Base-by-base conservation (phyloP, 441 rosid genomes). In the Arabidopsis lyrata region DNA sequence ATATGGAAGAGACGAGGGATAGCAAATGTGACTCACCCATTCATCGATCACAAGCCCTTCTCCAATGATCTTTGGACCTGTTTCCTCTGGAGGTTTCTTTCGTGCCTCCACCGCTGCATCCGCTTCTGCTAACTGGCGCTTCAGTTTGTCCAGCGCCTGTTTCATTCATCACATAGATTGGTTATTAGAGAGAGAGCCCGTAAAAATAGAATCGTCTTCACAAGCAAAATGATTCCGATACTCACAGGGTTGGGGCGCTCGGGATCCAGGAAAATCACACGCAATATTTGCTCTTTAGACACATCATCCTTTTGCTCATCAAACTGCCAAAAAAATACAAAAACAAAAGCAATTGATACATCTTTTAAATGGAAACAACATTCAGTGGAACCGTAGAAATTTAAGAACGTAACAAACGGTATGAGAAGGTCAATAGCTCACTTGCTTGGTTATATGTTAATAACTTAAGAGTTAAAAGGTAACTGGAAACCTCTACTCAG, bases 1-100 rank as follows among this genome's bases (percentile, higher is more conserved):
- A 34, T 29, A 24, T 44, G 64, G 52, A 68, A 13, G 49, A 62
- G 10, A 66, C 14, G 7, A 42, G 15, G 27, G 56, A 14, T 13
- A 53, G 39, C 2, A 61, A 34, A 49, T 3, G 47, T 41, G 58
- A 82, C 91, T 59, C 15, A 89, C 95, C 95, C 92, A 89, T 82
- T 89, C 95, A 76, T 89, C 95, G 47, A 89, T 86, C 31, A 89
- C 95, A 18, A 89, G 95, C 31, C 95, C 95, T 82, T 89, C 95
- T 48, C 92, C 95, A 0, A 89, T 80, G 66, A 89, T 74, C 81
- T 64, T 81, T 10, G 95, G 88, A 42, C 90, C 90, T 61, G 78
- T 58, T 70, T 78, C 84, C 42, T 73, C 82, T 48, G 78, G 79
- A 12, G 82, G 82, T 32, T 78, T 83, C 70, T 81, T 83, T 5